Conservation (phyloP, 192 early-diverging fungal genomes). For the Glomus cerebriforme region DNA sequence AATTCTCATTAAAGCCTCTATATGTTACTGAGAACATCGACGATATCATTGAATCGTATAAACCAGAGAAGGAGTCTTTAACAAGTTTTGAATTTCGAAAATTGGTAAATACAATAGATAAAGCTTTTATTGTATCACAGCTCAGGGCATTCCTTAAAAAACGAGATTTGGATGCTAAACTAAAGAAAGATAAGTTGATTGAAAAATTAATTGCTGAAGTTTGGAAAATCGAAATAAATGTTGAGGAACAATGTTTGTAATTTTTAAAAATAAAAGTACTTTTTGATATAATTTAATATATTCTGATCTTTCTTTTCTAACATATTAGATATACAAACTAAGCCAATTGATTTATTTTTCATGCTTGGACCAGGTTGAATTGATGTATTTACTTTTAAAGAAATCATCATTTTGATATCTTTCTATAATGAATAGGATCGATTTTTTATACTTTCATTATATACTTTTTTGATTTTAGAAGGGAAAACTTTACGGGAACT, state of each 20-base stretch:
- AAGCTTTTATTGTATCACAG: neutral
- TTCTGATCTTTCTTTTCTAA: neutral
- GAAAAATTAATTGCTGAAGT: neutral
- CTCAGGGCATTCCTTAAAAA: neutral
- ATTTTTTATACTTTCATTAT: neutral
- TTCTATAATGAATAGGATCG: neutral
- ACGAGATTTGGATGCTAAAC: neutral
- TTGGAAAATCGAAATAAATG: neutral
- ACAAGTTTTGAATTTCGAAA: neutral
- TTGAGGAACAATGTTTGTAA: neutral
- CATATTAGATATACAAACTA: neutral
- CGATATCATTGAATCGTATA: neutral
- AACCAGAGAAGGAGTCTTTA: neutral
- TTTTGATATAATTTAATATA: neutral
- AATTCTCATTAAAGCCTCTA: neutral
- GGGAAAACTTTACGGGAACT: conserved; percentile 2
- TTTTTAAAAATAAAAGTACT: neutral
- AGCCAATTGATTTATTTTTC: conserved; percentile 1
- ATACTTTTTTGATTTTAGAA: neutral
- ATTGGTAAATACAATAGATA: neutral
- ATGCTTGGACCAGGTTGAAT: neutral
- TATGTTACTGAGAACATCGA: neutral
- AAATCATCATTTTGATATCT: neutral
- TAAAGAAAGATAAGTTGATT: neutral
- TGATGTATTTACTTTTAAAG: neutral